These are phyloP conservation scores for Allium sativum DNA, from an alignment of 106 monocot species.

Conservation along the genomic window DNA sequence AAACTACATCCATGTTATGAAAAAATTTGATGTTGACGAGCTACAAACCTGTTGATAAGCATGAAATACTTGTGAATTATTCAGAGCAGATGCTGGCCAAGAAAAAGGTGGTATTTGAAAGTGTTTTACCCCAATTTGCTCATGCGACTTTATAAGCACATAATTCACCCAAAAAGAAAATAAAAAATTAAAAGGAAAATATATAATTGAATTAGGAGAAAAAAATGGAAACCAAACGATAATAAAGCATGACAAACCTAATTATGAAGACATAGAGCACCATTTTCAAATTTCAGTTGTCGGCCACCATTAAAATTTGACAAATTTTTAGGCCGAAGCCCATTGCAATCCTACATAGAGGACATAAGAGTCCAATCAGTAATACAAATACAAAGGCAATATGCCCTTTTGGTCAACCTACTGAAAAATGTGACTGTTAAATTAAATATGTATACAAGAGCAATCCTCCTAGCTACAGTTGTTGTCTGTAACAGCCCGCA, in stretches of 20 bases:
- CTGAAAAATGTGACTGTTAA: too few species aligned
- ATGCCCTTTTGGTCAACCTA: too few species aligned
- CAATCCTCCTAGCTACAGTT: too few species aligned
- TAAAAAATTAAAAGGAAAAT: neutral
- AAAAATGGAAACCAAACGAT: neutral
- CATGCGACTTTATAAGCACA: constrained; percentile 1
- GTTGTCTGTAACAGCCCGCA: too few species aligned
- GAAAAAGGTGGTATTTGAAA: constrained; percentile 15
- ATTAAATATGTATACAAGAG: too few species aligned
- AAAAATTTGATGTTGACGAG: neutral
- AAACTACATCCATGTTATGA: too few species aligned
- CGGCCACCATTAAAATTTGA: constrained; percentile 13
- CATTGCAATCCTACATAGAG: constrained; percentile 26
- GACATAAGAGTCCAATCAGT: neutral
- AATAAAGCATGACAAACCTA: constrained; percentile 15
- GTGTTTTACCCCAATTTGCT: constrained; percentile 9
- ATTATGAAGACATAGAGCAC: constrained; percentile 7
- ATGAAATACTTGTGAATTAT: constrained; percentile 6
- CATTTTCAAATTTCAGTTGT: constrained; percentile 6
- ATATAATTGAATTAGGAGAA: neutral
- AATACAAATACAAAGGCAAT: neutral
- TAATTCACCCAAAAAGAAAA: too few species aligned
- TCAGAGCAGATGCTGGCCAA: neutral
- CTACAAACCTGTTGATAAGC: constrained; percentile 4
- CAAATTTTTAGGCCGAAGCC: constrained; percentile 3